Evolutionary conservation across 116 monocot genomes (phyloP).

Genomic region (Phalaenopsis hybrid): DNA sequence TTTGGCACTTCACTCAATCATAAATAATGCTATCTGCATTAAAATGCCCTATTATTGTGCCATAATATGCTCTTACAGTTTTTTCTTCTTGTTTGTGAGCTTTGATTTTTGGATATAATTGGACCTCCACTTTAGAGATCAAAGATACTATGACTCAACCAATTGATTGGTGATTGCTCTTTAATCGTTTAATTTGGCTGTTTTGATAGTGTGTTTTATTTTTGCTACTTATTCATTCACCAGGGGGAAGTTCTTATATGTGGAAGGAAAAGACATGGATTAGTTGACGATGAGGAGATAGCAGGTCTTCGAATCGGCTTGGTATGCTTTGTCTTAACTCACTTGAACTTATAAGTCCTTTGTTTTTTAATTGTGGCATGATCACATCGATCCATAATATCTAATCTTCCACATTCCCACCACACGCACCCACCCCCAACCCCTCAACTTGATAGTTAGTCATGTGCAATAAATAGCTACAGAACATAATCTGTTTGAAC

Average conservation of each 20-base stretch:
- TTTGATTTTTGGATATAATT: not conserved
- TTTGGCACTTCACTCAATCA: not conserved
- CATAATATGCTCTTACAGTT: not conserved
- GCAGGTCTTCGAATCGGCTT: constrained; percentile 83
- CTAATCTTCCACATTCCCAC: not conserved
- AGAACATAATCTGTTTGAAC: not conserved
- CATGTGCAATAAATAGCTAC: not conserved
- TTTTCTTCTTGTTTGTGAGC: not conserved
- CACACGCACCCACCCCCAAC: not conserved
- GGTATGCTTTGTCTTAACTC: constrained; percentile 36
- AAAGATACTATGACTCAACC: constrained; percentile 1
- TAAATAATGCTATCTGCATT: not conserved
- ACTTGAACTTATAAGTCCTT: not conserved
- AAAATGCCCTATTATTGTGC: not conserved
- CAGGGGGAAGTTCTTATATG: constrained; percentile 87
- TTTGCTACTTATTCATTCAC: not conserved
- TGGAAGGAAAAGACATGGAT: constrained; percentile 68
- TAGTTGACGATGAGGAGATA: constrained; percentile 86
- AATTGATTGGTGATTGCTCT: not conserved
- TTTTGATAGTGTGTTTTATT: constrained; percentile 1
- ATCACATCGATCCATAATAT: not conserved
- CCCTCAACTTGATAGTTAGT: not conserved
- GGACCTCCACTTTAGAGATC: not conserved
- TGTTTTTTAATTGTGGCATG: not conserved
- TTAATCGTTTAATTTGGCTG: not conserved